A percentile compares a stretch with the other conserved stretches of the same genome.
phyloP scores from a whole-genome alignment of 305 asterid genomes.

The Fraxinus velutina region DNA sequence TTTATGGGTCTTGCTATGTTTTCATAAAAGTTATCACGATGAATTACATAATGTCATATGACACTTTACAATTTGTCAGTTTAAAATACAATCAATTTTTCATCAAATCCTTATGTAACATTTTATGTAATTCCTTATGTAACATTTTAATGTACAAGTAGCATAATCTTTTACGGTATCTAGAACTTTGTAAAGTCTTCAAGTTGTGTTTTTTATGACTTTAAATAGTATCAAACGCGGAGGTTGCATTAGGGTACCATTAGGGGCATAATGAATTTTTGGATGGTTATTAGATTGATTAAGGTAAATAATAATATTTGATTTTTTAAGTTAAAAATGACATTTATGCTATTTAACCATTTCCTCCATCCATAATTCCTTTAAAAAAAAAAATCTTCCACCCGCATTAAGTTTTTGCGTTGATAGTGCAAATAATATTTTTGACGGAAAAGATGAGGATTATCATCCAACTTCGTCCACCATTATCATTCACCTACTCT shows the following conservation, averaged over 20 bases:
- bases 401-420: not conserved
- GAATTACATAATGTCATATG: no score
- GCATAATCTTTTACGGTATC: no score
- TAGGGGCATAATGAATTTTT: not conserved
- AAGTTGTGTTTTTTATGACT: not conserved
- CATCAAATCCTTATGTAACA: not conserved
- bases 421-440: not conserved
- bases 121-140: no score
- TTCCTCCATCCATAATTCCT: not conserved
- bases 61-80: no score
- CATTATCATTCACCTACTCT: not conserved
- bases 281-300: not conserved
- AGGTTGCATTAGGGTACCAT: not conserved
- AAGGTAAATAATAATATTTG: not conserved
- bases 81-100: no score
- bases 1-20: no score
- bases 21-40: no score
- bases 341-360: not conserved
- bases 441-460: no score
- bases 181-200: not conserved
- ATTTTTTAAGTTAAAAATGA: not conserved
- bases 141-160: no score
- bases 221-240: not conserved
- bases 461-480: not conserved
- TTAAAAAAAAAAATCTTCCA: not conserved